Conservation (phyloP, 2,329 filamentous ascomycete genomes). For the Alternaria burnsii region DNA sequence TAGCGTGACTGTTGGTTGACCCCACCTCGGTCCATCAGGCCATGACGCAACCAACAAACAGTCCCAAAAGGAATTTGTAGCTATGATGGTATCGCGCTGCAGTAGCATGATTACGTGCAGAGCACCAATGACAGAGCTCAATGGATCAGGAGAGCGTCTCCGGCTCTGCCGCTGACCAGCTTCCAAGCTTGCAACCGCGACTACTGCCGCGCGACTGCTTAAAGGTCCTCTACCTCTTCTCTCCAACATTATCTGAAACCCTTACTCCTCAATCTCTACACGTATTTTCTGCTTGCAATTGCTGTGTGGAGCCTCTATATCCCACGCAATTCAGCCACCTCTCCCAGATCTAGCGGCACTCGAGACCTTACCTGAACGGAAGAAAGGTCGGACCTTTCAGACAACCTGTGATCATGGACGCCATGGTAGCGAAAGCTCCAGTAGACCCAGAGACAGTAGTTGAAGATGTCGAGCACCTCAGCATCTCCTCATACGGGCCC, state of each 20-base stretch:
- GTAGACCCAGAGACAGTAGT: slow-evolving; percentile 35
- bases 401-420: slow-evolving; percentile 30
- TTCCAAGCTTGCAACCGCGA: slow-evolving; percentile 12
- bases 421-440: slow-evolving; percentile 33
- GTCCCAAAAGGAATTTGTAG: slow-evolving; percentile 22
- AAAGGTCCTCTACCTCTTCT: slow-evolving; percentile 8
- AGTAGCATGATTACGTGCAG: slow-evolving; percentile 6
- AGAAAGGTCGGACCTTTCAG: slow-evolving; percentile 10
- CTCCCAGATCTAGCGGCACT: slow-evolving; percentile 5
- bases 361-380: slow-evolving; percentile 7
- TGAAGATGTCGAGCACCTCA: slow-evolving; percentile 42
- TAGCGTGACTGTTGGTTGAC: slow-evolving; percentile 14
- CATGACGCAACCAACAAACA: slow-evolving; percentile 20
- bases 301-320: neutral
- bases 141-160: slow-evolving; percentile 26
- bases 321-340: neutral
- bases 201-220: slow-evolving; percentile 19
- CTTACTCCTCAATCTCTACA: neutral
- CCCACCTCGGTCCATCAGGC: slow-evolving; percentile 20
- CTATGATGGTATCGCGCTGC: slow-evolving; percentile 31
- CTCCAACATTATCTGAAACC: neutral
- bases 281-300: neutral
- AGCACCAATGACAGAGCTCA: slow-evolving; percentile 27
- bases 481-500: slow-evolving; percentile 68
- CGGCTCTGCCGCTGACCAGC: slow-evolving; percentile 10